Evolutionary conservation across 768 basidiomycete genomes (phyloP), one percentile per base, ranked within the genome.

Genomic region (Russula virescens): DNA sequence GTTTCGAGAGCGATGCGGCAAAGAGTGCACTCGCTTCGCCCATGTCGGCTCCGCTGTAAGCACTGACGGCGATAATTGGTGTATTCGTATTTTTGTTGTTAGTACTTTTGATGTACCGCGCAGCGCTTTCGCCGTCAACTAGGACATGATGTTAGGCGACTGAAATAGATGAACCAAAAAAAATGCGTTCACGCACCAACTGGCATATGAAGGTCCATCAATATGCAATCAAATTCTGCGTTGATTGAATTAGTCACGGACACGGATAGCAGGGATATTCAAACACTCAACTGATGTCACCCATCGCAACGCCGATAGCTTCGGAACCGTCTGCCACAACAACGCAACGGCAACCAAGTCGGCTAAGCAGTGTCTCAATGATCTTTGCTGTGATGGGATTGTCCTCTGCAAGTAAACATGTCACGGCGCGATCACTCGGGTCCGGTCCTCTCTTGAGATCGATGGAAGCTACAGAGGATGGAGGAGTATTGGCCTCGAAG

Each of bases 371-470:
- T 2, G 95, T 98, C 74, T 98, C 94, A 53, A 98, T 87, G 53
- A 99, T 98, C 78, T 98, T 98, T 35, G 91, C 91, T 0, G 94
- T 96, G 66, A 98, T 98, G 1, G 97, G 97, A 70, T 99, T 98
- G 69, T 98, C 94, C 73, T 98, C 97, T 1, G 96, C 97, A 40
- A 99, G 81, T 28, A 99, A 74, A 70, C 93, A 94, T 45, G 94
- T 97, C 58, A 98, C 87, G n/a, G 88, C 87, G 45, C 92, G 85
- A 71, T 95, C 94, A 61, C 74, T 81, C n/a, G 83, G 85, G 71
- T 92, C 90, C 5, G 86, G 86, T 1, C 82, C 86, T 74, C 85
- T 85, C 72, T 83, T 82, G 72, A 91, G 72, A 69, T 93, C 91
- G 66, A 89, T 87, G 0, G 91, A 91, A 67, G 86, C 85, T n/a